phyloP scores from a whole-genome alignment of 192 early-diverging fungal species.

The Gamsiella multidivaricata region DNA sequence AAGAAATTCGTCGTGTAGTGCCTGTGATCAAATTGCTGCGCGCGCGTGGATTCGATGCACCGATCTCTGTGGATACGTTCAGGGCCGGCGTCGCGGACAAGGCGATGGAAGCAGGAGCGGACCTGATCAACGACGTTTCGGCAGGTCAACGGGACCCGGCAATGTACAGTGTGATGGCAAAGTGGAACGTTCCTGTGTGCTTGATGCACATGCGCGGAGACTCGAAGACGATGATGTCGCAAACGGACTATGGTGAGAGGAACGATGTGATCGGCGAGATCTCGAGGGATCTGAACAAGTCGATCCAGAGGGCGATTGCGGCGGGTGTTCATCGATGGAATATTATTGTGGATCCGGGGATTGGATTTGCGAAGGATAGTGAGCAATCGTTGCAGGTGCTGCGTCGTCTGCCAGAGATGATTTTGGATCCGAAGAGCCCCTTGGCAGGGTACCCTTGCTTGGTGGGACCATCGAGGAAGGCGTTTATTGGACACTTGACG shows the following conservation, averaged over 20 bases:
- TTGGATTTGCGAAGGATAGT: slow-evolving; percentile 95
- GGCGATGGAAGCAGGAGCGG: slow-evolving; percentile 91
- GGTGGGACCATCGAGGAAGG: slow-evolving; percentile 92
- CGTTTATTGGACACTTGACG: slow-evolving; percentile 86
- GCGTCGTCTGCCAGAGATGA: slow-evolving; percentile 72
- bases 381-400: slow-evolving; percentile 91
- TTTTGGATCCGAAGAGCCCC: slow-evolving; percentile 51
- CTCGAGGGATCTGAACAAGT: slow-evolving; percentile 71
- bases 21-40: slow-evolving; percentile 88
- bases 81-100: slow-evolving; percentile 84
- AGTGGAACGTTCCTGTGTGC: slow-evolving; percentile 83
- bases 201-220: slow-evolving; percentile 99
- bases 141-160: slow-evolving; percentile 83
- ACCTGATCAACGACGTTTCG: slow-evolving; percentile 95
- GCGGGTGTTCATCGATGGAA: slow-evolving; percentile 95
- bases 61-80: slow-evolving; percentile 96
- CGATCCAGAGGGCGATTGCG: slow-evolving; percentile 76
- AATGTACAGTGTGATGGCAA: slow-evolving; percentile 85
- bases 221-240: slow-evolving; percentile 91
- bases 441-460: slow-evolving; percentile 84
- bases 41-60: slow-evolving; percentile 61
- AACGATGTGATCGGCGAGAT: slow-evolving; percentile 79
- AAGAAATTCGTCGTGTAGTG: slow-evolving; percentile 82
- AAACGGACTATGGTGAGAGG: slow-evolving; percentile 73
- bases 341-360: slow-evolving; percentile 95